Base-by-base conservation (phyloP, 352 stramenopile genomes). In the Phytophthora sojae region DNA sequence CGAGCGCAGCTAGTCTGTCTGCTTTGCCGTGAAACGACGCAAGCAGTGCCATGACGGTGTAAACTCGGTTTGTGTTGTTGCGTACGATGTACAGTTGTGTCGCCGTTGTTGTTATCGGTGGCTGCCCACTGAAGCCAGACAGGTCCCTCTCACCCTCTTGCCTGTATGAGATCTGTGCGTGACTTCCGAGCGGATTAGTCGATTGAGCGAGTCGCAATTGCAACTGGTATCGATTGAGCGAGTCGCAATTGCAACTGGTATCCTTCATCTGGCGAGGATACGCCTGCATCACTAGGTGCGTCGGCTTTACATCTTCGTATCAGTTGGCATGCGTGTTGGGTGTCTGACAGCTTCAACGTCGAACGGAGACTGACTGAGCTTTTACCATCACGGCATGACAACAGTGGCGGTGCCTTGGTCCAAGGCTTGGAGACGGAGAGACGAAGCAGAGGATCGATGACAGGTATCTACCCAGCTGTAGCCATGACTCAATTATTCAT, bases 1-100 rank as follows among this genome's bases (percentile, higher is more conserved):
- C 45, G 63, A 76, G 44, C 58, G 50, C 70, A 76, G 66, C 70
- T 76, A 54, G 45, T 68, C 64, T 75, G 60, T 67, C 54, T 75
- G 51, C 51, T 77, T 58, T 71, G 65, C 71, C 47, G 57, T 73
- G 70, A 44, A 81, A 71, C 45, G n/a, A 57, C 51, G 53, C 57
- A 32, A 65, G 55, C 58, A 71, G 45, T 69, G 59, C 44, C 66
- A 66, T 69, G 57, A 62, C 61, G 23, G 69, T 64, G 59, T 80
- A 39, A 71, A 69, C 54, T 71, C 32, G 60, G 51, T 67, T 37
- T 66, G 57, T 66, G 45, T 70, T 70, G 61, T 62, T 70, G 58
- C 26, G 42, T 66, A 57, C 23, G 45, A 52, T 67, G 44, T 67
- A n/a, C 37, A 29, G 25, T 66, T 70, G 25, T 54, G 26, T 57